Base-by-base conservation (phyloP, 2,329 filamentous ascomycete genomes). In the Penicillium sp. region DNA sequence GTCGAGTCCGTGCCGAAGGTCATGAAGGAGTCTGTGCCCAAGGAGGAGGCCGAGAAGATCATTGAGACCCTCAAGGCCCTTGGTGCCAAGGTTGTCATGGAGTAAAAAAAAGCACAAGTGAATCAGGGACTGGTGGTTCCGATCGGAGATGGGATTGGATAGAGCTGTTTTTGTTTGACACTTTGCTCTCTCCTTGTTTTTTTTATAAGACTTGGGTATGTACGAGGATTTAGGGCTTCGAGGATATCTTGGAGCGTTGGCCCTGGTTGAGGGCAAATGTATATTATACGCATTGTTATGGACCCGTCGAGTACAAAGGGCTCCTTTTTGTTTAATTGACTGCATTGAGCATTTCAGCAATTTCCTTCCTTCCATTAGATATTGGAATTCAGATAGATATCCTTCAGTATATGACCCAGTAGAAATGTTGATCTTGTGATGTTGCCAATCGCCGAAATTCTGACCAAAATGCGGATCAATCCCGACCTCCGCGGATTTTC, bases 31-130 rank as follows among this genome's bases (percentile, higher is more conserved):
- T 93, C 90, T 51, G 92, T 99, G 67, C 90, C 93, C 63, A 99
- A 99, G 86, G 95, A 99, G 73, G 96, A 99, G 77, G 92, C 91
- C 8, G 93, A 98, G 85, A 99, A 99, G 88, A 97, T 99, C 72
- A 87, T 99, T 58, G 90, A 91, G 77, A 87, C 90, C 43, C 84
- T 99, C 82, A 98, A 98, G 87, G 93, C 85, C 66, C 81, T 99
- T 60, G 95, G 95, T 65, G 95, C 89, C 63, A 91, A 90, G 64
- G 93, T 91, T 60, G 81, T 85, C 63, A 95, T 99, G 90, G 95
- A 99, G 77, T 98, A 91, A 81, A 70, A 46, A 51, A 49, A 57
- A 50, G 42, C 31, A 56, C 54, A 57, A 53, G 54, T 37, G 49
- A 51, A 55, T 21, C 27, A 45, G 45, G 54, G 50, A 46, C 46